Base-by-base conservation (phyloP, 139 green algal species). In the Edaphochlamys debaryana region DNA sequence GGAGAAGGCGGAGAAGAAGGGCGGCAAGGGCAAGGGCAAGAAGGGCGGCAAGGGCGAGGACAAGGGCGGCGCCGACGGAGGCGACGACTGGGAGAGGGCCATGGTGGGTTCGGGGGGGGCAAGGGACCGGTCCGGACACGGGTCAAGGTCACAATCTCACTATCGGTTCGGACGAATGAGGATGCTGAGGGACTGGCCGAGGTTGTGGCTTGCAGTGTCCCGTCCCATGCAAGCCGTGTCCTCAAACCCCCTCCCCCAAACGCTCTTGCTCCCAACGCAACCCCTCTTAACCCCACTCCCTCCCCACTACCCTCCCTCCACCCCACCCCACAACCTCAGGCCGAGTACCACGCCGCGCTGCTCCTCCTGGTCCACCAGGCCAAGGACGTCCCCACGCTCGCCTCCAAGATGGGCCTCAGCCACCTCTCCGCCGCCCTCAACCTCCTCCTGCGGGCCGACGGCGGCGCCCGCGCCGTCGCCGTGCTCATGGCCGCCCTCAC, bases 401-500 rank as follows among this genome's bases (percentile, higher is more conserved):
- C 64, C 63, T 58, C 36, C 77, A 66, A 67, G 32, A 67, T 74
- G 45, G 45, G 63, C 64, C 25, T 34, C 7, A 4, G 29, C 23
- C 77, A 74, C 45, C 77, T 83, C 25, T 50, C 41, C 29, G 62
- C 25, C 7, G 79, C 79, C 9, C 40, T 79, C 22, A 6, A 27
- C 3, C 48, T 34, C 5, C 37, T 85, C 5, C 52, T 78, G 36
- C 50, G 67, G 3, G 36, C 34, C 20, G 67, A 69, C 30, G 54
- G 34, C 58, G 79, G 54, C 29, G 0, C 38, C 17, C 17, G 38
- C 7, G 69, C 54, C 48, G 71, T 50, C 27, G 71, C 72, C 1
- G 40, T 36, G 71, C 72, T 89, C 72, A 42, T 85, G 27, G 67
- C 80, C 34, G 79, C 73, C 32, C 45, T 89, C 66, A 66, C 71